phyloP scores from a whole-genome alignment of 208 protist genomes.

The Leishmania aethiopica region DNA sequence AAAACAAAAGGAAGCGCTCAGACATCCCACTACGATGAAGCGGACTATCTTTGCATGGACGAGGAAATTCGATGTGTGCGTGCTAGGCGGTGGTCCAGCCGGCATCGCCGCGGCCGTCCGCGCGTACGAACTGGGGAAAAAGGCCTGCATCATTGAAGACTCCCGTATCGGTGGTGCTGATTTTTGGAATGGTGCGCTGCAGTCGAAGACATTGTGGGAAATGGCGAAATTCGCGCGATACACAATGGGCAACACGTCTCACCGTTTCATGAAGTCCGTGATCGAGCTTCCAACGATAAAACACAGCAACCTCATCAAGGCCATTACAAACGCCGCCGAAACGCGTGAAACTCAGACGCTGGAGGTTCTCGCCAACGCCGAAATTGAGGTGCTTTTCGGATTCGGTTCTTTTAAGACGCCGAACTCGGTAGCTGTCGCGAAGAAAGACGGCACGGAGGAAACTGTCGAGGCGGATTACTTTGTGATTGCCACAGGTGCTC shows the following conservation, averaged over 20 bases:
- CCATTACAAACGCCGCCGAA: conserved; percentile 58
- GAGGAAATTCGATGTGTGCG: conserved; percentile 85
- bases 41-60: conserved; percentile 13
- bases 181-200: conserved; percentile 90
- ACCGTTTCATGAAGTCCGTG: conserved; percentile 59
- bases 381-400: conserved; percentile 58
- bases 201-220: conserved; percentile 92
- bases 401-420: conserved; percentile 59
- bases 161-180: conserved; percentile 83
- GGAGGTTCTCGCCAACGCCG: conserved; percentile 50
- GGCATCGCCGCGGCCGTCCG: conserved; percentile 82
- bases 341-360: conserved; percentile 75
- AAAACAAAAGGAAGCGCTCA: not conserved
- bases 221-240: conserved; percentile 85
- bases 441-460: conserved; percentile 43
- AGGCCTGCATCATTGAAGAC: conserved; percentile 80
- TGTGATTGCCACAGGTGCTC: conserved; percentile 84
- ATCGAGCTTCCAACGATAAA: conserved; percentile 59
- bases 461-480: conserved; percentile 83
- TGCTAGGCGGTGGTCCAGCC: conserved; percentile 86
- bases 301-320: conserved; percentile 61
- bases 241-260: conserved; percentile 45
- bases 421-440: conserved; percentile 45
- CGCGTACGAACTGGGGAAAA: conserved; percentile 79
- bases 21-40: conserved; percentile 10